Evolutionary conservation across 2,329 filamentous ascomycete genomes (phyloP).

Genomic region (Aureobasidium leucospermi): DNA sequence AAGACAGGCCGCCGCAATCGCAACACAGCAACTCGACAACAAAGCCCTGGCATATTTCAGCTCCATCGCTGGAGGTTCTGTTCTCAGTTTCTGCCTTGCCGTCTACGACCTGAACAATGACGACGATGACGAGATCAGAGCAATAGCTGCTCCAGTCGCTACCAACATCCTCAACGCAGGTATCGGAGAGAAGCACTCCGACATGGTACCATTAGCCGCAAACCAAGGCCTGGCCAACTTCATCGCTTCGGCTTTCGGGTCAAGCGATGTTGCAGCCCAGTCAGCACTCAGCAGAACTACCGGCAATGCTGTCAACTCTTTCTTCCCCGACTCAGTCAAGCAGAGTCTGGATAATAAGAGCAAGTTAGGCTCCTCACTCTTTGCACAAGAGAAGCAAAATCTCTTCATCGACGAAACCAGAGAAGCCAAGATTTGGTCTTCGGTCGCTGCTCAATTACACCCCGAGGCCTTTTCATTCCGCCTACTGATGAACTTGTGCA

Average conservation of each 20-base stretch:
- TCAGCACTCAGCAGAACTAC: conserved; percentile 12
- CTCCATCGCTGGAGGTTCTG: neutral
- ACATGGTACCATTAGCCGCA: conserved; percentile 43
- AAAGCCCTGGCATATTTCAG: neutral
- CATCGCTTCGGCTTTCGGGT: conserved; percentile 20
- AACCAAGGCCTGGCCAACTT: conserved; percentile 32
- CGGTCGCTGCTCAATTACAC: conserved; percentile 36
- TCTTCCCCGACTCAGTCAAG: conserved; percentile 19
- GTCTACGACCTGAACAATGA: conserved; percentile 76
- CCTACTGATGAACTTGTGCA: conserved; percentile 19
- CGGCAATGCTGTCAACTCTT: neutral
- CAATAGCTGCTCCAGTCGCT: conserved; percentile 50
- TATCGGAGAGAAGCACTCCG: conserved; percentile 16
- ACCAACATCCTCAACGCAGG: conserved; percentile 36
- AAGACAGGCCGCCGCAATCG: conserved; percentile 23
- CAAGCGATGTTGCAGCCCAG: neutral
- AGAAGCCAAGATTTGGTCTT: conserved; percentile 64
- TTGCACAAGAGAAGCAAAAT: conserved; percentile 87
- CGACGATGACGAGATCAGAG: conserved; percentile 83
- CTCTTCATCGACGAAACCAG: conserved; percentile 79
- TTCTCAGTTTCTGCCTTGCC: conserved; percentile 54
- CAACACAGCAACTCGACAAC: conserved; percentile 17
- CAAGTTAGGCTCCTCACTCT: conserved; percentile 59
- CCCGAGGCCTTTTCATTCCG: conserved; percentile 20
- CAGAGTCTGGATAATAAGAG: conserved; percentile 28